Conservation (phyloP, 2,329 filamentous ascomycete species). For the Pseudogymnoascus verrucosus region DNA sequence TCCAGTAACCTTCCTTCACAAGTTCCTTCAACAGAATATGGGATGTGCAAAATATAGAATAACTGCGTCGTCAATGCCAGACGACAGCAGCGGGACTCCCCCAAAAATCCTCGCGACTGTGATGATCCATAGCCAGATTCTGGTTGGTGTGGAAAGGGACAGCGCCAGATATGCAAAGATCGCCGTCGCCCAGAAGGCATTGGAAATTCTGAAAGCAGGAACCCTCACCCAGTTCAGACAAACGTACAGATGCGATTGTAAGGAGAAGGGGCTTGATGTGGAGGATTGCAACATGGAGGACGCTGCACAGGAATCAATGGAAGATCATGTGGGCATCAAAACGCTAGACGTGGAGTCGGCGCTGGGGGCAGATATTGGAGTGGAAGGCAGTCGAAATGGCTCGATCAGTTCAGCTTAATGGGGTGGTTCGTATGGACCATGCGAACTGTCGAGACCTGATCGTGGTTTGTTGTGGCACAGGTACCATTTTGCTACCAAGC, state of each 20-base stretch:
- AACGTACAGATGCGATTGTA: slow-evolving; percentile 58
- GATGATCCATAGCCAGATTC: slow-evolving; percentile 63
- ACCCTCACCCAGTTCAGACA: slow-evolving; percentile 49
- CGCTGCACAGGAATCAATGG: background rate
- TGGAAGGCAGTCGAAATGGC: background rate
- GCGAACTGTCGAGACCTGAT: background rate
- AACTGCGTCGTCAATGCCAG: slow-evolving; percentile 37
- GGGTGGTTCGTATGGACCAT: background rate
- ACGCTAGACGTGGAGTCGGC: background rate
- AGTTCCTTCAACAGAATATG: slow-evolving; percentile 55
- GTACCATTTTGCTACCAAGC: background rate
- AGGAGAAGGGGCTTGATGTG: slow-evolving; percentile 15
- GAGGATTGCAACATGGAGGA: background rate
- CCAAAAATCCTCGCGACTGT: slow-evolving; percentile 62
- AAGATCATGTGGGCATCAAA: background rate
- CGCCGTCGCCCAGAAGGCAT: slow-evolving; percentile 51
- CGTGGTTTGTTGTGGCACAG: background rate
- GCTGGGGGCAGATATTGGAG: background rate
- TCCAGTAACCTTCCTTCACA: slow-evolving; percentile 66
- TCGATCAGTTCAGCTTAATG: background rate
- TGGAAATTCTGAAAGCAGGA: slow-evolving; percentile 40
- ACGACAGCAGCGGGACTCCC: slow-evolving; percentile 25
- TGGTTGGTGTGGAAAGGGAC: slow-evolving; percentile 52
- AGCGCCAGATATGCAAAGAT: slow-evolving; percentile 69
- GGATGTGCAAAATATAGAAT: slow-evolving; percentile 53